These are phyloP conservation scores for Coriolopsis trogii DNA, from an alignment of 1,284 basidiomycete genomes.

Conservation along the genomic window DNA sequence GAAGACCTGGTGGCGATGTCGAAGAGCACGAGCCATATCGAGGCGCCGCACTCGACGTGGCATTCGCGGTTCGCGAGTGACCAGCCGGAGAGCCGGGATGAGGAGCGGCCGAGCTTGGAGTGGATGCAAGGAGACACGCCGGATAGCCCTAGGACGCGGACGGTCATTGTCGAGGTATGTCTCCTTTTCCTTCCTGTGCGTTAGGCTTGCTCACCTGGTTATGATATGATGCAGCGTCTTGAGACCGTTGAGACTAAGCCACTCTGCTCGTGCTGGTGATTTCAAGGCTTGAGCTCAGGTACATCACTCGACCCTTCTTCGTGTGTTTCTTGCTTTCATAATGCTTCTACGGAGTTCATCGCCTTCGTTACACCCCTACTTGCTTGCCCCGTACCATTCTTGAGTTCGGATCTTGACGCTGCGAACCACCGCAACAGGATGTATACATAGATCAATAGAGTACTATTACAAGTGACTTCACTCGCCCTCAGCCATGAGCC, in stretches of 20 bases:
- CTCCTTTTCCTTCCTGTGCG: background rate
- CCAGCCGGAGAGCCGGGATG: conserved; percentile 34
- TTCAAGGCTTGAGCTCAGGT: background rate
- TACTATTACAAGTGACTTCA: conserved; percentile 14
- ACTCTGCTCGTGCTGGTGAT: conserved; percentile 71
- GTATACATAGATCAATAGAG: background rate
- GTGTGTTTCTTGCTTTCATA: conserved; percentile 15
- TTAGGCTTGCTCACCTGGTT: background rate
- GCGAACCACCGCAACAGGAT: conserved; percentile 1
- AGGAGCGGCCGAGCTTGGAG: conserved; percentile 52
- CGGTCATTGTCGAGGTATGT: conserved; percentile 72
- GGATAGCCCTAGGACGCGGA: conserved; percentile 50
- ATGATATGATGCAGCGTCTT: conserved; percentile 53
- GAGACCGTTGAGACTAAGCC: conserved; percentile 71
- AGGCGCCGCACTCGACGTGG: conserved; percentile 43
- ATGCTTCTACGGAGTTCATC: conserved; percentile 13
- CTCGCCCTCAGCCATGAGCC: conserved; percentile 81
- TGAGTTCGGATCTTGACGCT: too few relatives aligned
- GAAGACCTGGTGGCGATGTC: conserved; percentile 75
- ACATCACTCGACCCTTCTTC: background rate
- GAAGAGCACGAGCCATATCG: conserved; percentile 71
- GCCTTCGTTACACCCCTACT: conserved; percentile 2
- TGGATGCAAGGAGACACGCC: conserved; percentile 64
- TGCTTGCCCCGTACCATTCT: too few relatives aligned
- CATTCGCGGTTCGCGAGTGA: conserved; percentile 49